Percentiles rank a stretch among this genome's conserved stretches.
Conservation (phyloP, 768 basidiomycete genomes). For the Rhodotorula taiwanensis region DNA sequence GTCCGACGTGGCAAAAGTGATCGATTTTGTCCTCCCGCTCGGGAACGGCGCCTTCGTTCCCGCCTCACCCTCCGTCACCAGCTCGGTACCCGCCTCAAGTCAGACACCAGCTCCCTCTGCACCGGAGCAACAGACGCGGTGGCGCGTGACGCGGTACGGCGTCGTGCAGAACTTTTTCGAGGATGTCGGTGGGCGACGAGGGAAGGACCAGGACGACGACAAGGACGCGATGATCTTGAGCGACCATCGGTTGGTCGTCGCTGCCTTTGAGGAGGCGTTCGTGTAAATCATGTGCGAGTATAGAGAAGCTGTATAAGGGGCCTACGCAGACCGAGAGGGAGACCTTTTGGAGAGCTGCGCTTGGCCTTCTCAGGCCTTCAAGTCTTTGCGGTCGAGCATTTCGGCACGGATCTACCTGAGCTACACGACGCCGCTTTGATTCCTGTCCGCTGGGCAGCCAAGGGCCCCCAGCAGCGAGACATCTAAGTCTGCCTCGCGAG, state of each 20-base stretch:
- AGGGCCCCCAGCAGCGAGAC: too few species aligned
- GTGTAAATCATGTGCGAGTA: too few species aligned
- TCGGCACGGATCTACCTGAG: too few species aligned
- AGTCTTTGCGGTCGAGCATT: too few species aligned
- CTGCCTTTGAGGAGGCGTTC: conserved; percentile 8
- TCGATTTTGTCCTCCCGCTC: conserved; percentile 34
- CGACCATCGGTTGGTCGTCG: conserved; percentile 29
- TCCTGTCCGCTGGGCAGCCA: too few species aligned
- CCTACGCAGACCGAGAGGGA: too few species aligned
- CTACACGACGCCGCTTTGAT: too few species aligned
- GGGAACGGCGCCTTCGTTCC: conserved; percentile 20
- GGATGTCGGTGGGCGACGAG: conserved; percentile 16
- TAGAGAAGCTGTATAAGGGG: too few species aligned
- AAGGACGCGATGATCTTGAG: conserved; percentile 10
- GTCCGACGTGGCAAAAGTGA: conserved; percentile 13
- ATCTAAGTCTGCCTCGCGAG: too few species aligned
- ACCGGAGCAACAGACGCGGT: not conserved
- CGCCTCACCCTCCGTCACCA: not conserved
- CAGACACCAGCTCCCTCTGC: not conserved
- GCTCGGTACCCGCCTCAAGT: not conserved
- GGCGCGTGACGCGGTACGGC: conserved; percentile 29
- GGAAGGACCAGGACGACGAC: not conserved
- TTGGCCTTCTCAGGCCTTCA: too few species aligned
- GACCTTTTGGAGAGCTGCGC: too few species aligned
- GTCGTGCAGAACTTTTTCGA: conserved; percentile 33